A percentile compares a stretch with the other conserved stretches of the same genome.
Conservation (phyloP, 371 early-diverging fungal genomes). For the Mortierella sp. region DNA sequence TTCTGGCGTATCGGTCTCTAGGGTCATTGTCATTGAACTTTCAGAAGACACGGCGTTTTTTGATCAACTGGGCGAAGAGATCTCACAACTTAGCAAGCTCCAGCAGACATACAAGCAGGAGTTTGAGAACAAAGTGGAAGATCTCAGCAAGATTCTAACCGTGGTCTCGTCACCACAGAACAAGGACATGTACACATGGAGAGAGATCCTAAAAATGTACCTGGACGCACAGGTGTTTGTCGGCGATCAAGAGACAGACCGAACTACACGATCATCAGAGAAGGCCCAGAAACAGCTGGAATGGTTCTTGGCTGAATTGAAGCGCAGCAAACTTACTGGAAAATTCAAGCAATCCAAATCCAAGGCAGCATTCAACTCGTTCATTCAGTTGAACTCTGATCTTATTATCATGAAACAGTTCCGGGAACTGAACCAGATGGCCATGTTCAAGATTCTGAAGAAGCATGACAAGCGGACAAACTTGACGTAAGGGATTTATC, state of each 20-base stretch:
- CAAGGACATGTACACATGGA: constrained; percentile 78
- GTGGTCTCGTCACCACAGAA: constrained; percentile 68
- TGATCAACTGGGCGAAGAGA: constrained; percentile 61
- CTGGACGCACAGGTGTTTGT: constrained; percentile 76
- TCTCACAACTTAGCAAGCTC: constrained; percentile 57
- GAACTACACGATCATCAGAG: constrained; percentile 60
- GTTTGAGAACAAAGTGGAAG: constrained; percentile 60
- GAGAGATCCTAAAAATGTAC: constrained; percentile 76
- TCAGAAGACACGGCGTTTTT: constrained; percentile 72
- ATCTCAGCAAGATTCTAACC: constrained; percentile 59
- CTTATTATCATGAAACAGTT: constrained; percentile 76
- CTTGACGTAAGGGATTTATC: constrained; percentile 56
- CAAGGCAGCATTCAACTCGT: constrained; percentile 63
- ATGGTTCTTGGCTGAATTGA: constrained; percentile 68
- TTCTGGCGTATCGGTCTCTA: constrained; percentile 2
- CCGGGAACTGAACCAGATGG: constrained; percentile 79
- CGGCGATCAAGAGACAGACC: constrained; percentile 60
- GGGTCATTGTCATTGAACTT: constrained; percentile 64
- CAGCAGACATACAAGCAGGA: constrained; percentile 54
- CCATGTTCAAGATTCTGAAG: constrained; percentile 84
- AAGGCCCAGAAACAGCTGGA: constrained; percentile 65
- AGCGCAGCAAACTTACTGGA: constrained; percentile 36
- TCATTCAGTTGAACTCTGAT: constrained; percentile 73
- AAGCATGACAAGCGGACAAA: constrained; percentile 88
- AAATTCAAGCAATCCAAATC: constrained; percentile 56